Percentiles rank a stretch among this genome's conserved stretches.
Conservation (phyloP, 2,329 filamentous ascomycete species). For the Myriosclerotinia curreyana region DNA sequence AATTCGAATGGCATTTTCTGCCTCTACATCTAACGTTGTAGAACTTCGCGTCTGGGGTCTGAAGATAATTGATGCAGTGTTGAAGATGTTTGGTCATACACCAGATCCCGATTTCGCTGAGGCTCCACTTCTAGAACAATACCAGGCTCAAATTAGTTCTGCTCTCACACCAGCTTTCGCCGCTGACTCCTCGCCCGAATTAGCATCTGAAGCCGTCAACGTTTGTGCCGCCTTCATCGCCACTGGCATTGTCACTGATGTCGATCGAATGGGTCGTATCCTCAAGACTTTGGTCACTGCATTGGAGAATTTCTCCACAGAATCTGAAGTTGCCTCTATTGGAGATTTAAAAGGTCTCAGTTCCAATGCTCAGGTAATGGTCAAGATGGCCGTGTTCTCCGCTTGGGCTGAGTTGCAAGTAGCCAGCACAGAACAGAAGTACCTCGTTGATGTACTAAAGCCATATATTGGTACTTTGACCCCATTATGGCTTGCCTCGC, state of each 20-base stretch:
- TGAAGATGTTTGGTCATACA: slow-evolving; percentile 94
- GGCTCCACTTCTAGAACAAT: slow-evolving; percentile 92
- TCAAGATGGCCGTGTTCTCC: slow-evolving; percentile 94
- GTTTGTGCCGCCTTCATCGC: slow-evolving; percentile 98
- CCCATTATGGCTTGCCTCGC: slow-evolving; percentile 87
- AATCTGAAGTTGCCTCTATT: slow-evolving; percentile 78
- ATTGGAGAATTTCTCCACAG: slow-evolving; percentile 84
- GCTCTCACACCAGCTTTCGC: slow-evolving; percentile 95
- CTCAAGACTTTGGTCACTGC: slow-evolving; percentile 88
- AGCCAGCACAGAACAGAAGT: slow-evolving; percentile 86
- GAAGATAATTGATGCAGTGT: slow-evolving; percentile 87
- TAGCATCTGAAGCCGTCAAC: slow-evolving; percentile 93
- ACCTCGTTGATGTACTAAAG: slow-evolving; percentile 81
- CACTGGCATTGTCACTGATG: slow-evolving; percentile 93
- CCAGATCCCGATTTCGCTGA: slow-evolving; percentile 98
- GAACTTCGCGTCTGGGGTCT: slow-evolving; percentile 87
- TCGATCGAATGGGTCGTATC: slow-evolving; percentile 98
- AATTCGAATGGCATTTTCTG: slow-evolving; percentile 94
- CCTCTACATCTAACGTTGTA: slow-evolving; percentile 88
- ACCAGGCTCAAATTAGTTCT: slow-evolving; percentile 96
- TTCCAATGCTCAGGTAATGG: slow-evolving; percentile 96
- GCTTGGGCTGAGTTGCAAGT: slow-evolving; percentile 98
- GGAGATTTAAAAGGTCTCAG: slow-evolving; percentile 90
- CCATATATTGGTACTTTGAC: slow-evolving; percentile 88
- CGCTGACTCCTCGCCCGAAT: slow-evolving; percentile 88